Evolutionary conservation across 768 basidiomycete genomes (phyloP), one percentile per base, ranked within the genome.

Genomic region (Pulveroboletus ravenelii): DNA sequence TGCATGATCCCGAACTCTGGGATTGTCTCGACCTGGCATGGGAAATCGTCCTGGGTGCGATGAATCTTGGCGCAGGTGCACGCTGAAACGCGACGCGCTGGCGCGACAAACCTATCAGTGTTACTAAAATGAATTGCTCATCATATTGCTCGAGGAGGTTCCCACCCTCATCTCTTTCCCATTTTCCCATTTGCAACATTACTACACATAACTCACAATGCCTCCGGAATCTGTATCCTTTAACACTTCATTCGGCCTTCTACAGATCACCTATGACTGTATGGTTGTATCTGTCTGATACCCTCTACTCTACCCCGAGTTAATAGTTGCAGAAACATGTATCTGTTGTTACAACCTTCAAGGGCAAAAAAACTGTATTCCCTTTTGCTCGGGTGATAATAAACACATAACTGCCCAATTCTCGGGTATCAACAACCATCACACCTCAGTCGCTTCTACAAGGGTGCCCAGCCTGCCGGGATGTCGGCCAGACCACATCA

Each of bases 1-100:
- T 89, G 2, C 78, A 76, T 45, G 84, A 89, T 56, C 75, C 78
- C 31, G 71, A 71, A 18, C 68, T 90, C 39, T 91, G 87, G 87
- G 73, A 76, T 20, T 74, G 75, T 17, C 75, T 91, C 52, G 84
- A 87, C 52, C 63, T 78, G 37, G 77, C 81, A 38, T 91, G 87
- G 85, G 77, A 80, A 59, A 72, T 84, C 35, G 66, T 87, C 13
- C 68, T 86, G n/a, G 75, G 73, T 8, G 84, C 84, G 25, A 71
- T 84, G 64, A 74, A 78, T 23, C 68, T 80, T 45, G 72, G 75
- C 23, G 78, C 76, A 13, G 75, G 77, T 43, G 65, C 58, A 49
- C 68, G 45, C 54, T 68, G 42, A 62, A 60, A 25, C 12, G 47
- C 45, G 63, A 52, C 52, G 57, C 53, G 55, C 60, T 48, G 50